phyloP scores from a whole-genome alignment of 306 rosid genomes.

The Cercis canadensis region DNA sequence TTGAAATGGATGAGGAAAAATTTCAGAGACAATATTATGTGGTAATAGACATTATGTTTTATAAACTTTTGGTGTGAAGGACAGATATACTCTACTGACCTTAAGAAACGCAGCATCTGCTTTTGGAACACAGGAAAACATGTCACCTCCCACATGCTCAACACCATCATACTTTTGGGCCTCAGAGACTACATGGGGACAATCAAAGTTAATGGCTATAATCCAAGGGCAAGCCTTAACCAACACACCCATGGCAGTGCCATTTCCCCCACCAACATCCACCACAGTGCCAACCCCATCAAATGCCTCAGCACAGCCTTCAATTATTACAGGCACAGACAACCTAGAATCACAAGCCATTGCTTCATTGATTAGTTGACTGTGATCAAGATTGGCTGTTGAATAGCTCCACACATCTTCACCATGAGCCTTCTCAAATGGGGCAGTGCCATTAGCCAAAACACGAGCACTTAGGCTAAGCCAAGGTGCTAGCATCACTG shows the following conservation, averaged over 20 bases:
- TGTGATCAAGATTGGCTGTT: slow-evolving; percentile 36
- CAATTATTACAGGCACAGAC: slow-evolving; percentile 39
- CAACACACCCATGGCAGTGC: slow-evolving; percentile 46
- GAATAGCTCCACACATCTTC: slow-evolving; percentile 60
- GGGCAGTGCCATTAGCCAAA: slow-evolving; percentile 1
- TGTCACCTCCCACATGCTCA: slow-evolving; percentile 63
- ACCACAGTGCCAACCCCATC: slow-evolving; percentile 58
- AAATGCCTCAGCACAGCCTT: slow-evolving; percentile 49
- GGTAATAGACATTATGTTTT: too few relatives aligned
- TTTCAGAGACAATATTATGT: too few relatives aligned
- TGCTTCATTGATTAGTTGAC: slow-evolving; percentile 60
- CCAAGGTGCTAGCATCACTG: slow-evolving; percentile 59
- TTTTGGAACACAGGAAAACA: slow-evolving; percentile 68
- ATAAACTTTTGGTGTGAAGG: not conserved
- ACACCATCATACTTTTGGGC: slow-evolving; percentile 36
- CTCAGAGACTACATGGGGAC: slow-evolving; percentile 61
- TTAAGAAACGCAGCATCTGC: slow-evolving; percentile 68
- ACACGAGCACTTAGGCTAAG: slow-evolving; percentile 37
- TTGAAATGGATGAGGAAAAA: too few relatives aligned
- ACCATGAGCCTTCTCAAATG: slow-evolving; percentile 55
- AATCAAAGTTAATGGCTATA: slow-evolving; percentile 68
- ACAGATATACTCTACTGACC: slow-evolving; percentile 38
- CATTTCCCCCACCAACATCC: slow-evolving; percentile 85
- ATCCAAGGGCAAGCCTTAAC: slow-evolving; percentile 54
- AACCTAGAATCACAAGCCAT: slow-evolving; percentile 62